phyloP scores from a whole-genome alignment of 345 rosid genomes.

The Salix brachista region DNA sequence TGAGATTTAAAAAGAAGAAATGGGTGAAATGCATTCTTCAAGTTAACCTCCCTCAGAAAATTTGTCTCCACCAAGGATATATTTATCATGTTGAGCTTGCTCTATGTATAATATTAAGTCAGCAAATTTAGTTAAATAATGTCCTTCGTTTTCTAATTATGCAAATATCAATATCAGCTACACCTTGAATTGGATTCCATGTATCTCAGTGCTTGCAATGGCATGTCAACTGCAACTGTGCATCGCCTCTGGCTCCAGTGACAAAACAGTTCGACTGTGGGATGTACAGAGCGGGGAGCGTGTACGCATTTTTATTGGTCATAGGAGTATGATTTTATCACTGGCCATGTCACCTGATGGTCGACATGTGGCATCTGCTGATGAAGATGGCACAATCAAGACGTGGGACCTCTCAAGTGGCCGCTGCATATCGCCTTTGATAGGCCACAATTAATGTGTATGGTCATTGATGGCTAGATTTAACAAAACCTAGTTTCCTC shows the following conservation, averaged over 20 bases:
- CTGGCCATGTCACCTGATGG: conserved; percentile 97
- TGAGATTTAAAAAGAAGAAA: neutral
- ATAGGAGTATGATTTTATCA: conserved; percentile 72
- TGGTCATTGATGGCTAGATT: conserved; percentile 35
- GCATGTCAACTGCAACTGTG: conserved; percentile 98
- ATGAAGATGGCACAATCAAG: conserved; percentile 89
- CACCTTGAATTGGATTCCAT: neutral
- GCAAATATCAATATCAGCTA: neutral
- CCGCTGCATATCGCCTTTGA: conserved; percentile 84
- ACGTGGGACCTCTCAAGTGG: conserved; percentile 98
- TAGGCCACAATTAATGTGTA: conserved; percentile 87
- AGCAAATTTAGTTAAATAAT: neutral
- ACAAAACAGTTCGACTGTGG: conserved; percentile 90
- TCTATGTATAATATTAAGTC: neutral
- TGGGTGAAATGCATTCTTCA: neutral
- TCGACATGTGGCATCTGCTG: conserved; percentile 92
- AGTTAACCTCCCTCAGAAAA: neutral
- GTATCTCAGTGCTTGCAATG: conserved; percentile 80
- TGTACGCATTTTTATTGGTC: conserved; percentile 81
- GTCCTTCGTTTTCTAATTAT: neutral
- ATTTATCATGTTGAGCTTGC: neutral
- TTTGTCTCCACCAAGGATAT: neutral
- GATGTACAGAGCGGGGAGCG: conserved; percentile 93
- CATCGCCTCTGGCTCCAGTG: conserved; percentile 89
- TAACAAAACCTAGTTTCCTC: neutral